Evolutionary conservation across 495 filamentous ascomycete genomes (phyloP).

Genomic region (Annulohypoxylon nitens): DNA sequence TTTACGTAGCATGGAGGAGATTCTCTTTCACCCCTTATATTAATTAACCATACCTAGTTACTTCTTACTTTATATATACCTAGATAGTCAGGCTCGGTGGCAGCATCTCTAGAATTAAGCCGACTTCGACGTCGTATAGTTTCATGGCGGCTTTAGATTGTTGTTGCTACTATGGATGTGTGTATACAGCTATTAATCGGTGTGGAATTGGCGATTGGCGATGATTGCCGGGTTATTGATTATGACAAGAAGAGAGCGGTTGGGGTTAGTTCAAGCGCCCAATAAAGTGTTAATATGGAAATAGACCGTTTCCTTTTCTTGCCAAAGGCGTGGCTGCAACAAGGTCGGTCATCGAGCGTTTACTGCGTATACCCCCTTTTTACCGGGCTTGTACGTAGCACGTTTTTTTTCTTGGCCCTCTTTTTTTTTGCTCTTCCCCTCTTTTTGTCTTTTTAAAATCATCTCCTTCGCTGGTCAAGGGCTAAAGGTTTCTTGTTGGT

Average conservation of each 20-base stretch:
- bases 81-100: constrained; percentile 28
- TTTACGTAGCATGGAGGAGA: constrained; percentile 38
- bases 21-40: constrained; percentile 40
- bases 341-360: constrained; percentile 26
- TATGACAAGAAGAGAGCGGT: constrained; percentile 35
- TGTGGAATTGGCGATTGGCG: constrained; percentile 24
- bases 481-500: constrained; percentile 53
- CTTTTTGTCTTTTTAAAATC: constrained; percentile 39
- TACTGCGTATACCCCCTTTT: constrained; percentile 39
- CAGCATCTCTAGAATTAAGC: constrained; percentile 47
- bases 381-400: constrained; percentile 41
- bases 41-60: constrained; percentile 36
- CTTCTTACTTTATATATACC: constrained; percentile 12
- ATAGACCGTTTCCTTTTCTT: constrained; percentile 42
- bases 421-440: constrained; percentile 37
- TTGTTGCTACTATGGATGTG: constrained; percentile 7
- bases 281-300: constrained; percentile 56
- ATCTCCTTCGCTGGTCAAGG: constrained; percentile 44
- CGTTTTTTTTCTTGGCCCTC: constrained; percentile 34
- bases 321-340: constrained; percentile 44
- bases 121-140: constrained; percentile 44
- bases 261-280: constrained; percentile 50
- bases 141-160: constrained; percentile 16
- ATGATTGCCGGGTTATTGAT: constrained; percentile 52
- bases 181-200: constrained; percentile 12